Evolutionary conservation across 2,329 filamentous ascomycete genomes (phyloP), one percentile per base, ranked within the genome.

Genomic region (Nannizziopsis barbatae): DNA sequence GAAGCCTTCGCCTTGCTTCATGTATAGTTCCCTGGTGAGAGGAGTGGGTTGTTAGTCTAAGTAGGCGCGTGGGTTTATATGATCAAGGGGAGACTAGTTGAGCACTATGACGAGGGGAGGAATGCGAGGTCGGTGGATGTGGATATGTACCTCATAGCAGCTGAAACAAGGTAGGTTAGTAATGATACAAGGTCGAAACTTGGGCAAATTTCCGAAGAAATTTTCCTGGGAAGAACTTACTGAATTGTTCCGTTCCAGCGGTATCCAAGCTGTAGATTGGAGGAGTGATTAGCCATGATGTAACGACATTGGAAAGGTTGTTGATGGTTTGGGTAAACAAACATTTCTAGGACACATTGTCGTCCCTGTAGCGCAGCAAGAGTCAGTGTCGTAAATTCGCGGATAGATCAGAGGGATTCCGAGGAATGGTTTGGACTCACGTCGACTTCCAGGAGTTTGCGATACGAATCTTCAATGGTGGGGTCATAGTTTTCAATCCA

Each of bases 401-500:
- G 8, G 20, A 27, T 8, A 7, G 36, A n/a, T 33, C 27, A 22
- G 15, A 18, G 38, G 15, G 35, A 31, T 35, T n/a, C n/a, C n/a
- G n/a, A n/a, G n/a, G n/a, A n/a, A n/a, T n/a, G n/a, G n/a, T n/a
- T n/a, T 18, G 33, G 17, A 77, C 85, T 74, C 71, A 92, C 87
- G 75, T 95, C 87, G 53, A 95, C 85, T 58, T 88, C 85, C 52
- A 89, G 84, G 66, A 89, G 84, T 71, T 90, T 90, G 58, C 85
- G 78, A 65, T 90, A 90, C 51, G 85, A 89, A 66, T 90, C 85
- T 67, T 90, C 85, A 65, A 90, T 90, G 54, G 85, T 90, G 38
- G 85, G 85, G 68, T 90, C 85, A 64, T 90, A 90, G 65, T 82
- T 86, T 67, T 94, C 87, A 63, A 94, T 90, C 85, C 87, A 93